Conservation (phyloP, 1,284 basidiomycete species). For the Boletus sp. region DNA sequence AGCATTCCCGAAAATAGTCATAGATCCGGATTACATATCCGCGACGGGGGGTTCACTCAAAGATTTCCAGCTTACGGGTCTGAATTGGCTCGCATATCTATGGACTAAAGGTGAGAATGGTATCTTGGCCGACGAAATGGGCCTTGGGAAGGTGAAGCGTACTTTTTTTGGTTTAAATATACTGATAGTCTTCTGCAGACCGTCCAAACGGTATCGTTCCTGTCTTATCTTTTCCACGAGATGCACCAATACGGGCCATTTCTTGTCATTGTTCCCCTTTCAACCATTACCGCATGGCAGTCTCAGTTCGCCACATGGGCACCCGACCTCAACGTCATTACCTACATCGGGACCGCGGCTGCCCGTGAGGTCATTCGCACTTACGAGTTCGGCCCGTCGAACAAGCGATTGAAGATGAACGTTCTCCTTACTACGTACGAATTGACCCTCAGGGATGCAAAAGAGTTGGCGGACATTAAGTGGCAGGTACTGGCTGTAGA, state of each 20-base stretch:
- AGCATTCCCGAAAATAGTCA: too few species aligned
- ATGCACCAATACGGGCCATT: slow-evolving; percentile 95
- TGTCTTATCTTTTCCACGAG: slow-evolving; percentile 94
- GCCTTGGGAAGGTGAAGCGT: slow-evolving; percentile 81
- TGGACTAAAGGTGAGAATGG: slow-evolving; percentile 96
- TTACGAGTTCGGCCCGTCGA: slow-evolving; percentile 87
- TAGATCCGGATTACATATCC: slow-evolving; percentile 87
- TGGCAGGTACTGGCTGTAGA: slow-evolving; percentile 98
- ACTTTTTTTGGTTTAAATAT: slow-evolving; percentile 1
- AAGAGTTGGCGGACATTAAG: slow-evolving; percentile 89
- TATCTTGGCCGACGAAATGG: slow-evolving; percentile 99
- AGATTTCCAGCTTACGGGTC: slow-evolving; percentile 96
- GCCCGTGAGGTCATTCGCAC: slow-evolving; percentile 90
- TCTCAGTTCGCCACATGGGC: slow-evolving; percentile 94
- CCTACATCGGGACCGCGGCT: slow-evolving; percentile 89
- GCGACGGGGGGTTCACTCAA: slow-evolving; percentile 83
- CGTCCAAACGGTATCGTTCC: slow-evolving; percentile 94
- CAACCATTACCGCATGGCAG: slow-evolving; percentile 98
- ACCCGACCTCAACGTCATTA: slow-evolving; percentile 94
- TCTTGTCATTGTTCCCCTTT: slow-evolving; percentile 96
- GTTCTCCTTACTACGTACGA: slow-evolving; percentile 98
- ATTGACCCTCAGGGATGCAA: slow-evolving; percentile 87
- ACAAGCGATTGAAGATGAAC: slow-evolving; percentile 92
- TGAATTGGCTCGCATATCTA: slow-evolving; percentile 97
- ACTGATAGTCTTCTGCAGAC: slow-evolving; percentile 47